Base-by-base conservation (phyloP, 139 green algal genomes). In the Chlamydomonas sp. region DNA sequence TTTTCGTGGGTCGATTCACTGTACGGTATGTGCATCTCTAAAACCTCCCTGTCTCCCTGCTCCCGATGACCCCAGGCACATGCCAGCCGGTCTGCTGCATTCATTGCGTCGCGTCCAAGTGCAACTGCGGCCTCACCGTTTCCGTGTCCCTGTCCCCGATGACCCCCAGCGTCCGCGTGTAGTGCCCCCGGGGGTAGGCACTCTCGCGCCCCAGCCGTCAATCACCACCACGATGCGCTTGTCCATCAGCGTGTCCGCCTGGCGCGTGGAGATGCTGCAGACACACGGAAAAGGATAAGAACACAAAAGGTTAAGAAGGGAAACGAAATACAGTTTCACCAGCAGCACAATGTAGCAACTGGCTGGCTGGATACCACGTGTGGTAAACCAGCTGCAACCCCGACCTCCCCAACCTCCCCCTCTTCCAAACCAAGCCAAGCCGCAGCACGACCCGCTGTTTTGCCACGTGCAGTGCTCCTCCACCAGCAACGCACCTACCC, bases 141-240 rank as follows among this genome's bases (percentile, higher is more conserved):
- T 99, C 97, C 12, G 96, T 94, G 16, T 95, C 93, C 78, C 83
- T 93, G 89, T 98, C 94, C 1, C 96, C 96, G 79, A 98, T 98
- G 16, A 77, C 76, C 4, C 97, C 97, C 80, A 99, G 93, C 15
- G 94, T 97, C 74, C 95, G 92, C 68, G 97, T 94, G 82, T 98
- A 98, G 91, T 98, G 97, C 0, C 96, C 96, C 0, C 73, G 57
- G 3, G 97, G 97, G 91, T 96, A 95, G 62, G 90, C 75, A 81
- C 73, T 92, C 93, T 97, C 94, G 86, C 77, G 8, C 95, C 89
- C 97, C 97, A 99, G 63, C 86, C 85, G 83, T 99, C 97, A 2
- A 98, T 93, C 2, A 88, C 92, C 84, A 97, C 95, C 66, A 99
- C 96, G 14, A 99, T 90, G 78, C 95, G 92, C 91, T 98, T 97